Evolutionary conservation across 2,329 filamentous ascomycete species (phyloP), one percentile per base, ranked within the genome.

Genomic region (Mycocentrospora acerina): DNA sequence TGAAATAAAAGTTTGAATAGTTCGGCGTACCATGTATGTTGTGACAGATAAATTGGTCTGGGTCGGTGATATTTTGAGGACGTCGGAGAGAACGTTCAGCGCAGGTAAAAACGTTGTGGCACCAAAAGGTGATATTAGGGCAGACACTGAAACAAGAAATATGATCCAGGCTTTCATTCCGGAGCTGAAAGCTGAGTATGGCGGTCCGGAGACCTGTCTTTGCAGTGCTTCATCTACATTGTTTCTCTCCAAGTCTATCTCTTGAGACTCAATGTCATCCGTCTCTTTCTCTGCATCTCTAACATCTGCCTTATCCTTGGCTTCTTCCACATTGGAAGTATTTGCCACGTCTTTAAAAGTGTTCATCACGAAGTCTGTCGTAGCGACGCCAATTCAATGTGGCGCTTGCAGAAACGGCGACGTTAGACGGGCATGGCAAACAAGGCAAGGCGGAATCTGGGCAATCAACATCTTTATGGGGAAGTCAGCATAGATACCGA

Each of bases 11-110:
- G 3, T 15, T 17, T 2, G 9, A 30, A 29, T 24, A 5, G 16
- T 14, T n/a, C 14, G 7, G 44, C 48, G 24, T 38, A 64, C 60
- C 60, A 78, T 61, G 42, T 77, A 79, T 1, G 70, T 73, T 1
- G 75, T 78, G 7, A 79, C 60, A 0, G 76, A 77, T 29, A 79
- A 55, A 43, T 78, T 77, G 35, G 75, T 69, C 38, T 68, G 62
- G 1, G 70, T 65, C 5, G 59, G 60, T 2, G 72, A 67, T 1
- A 76, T 71, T 15, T 69, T 34, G 14, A 76, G 52, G 7, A 71
- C 67, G 3, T 51, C 40, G 0, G 59, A 64, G 41, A 57, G 60
- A 51, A 50, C 55, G 18, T 62, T 63, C 25, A 69, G 36, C 2
- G 60, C 64, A 4, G 67, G 68, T 24, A 64, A 61, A 40, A 69